phyloP scores from a whole-genome alignment of 306 rosid genomes.

The Nissolia schottii region DNA sequence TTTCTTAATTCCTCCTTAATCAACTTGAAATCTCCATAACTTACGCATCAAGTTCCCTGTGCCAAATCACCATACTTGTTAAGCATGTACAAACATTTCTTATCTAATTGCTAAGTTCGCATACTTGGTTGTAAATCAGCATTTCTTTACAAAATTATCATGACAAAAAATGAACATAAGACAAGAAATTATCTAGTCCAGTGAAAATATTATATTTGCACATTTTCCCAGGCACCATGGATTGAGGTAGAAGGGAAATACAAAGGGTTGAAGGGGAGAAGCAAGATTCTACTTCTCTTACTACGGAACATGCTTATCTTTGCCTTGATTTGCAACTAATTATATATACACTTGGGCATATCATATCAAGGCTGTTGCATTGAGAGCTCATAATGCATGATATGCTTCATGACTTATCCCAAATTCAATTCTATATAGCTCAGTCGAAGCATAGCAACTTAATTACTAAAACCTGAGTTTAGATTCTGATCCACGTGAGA shows the following conservation, averaged over 20 bases:
- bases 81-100: too few species aligned
- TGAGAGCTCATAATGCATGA: not conserved
- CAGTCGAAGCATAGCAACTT: not conserved
- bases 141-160: too few species aligned
- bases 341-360: not conserved
- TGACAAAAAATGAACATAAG: too few species aligned
- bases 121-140: too few species aligned
- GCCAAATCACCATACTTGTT: too few species aligned
- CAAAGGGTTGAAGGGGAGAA: not conserved
- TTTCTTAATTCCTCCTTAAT: too few species aligned
- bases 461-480: constrained; percentile 4
- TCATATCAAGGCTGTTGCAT: not conserved
- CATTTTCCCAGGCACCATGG: not conserved
- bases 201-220: not conserved
- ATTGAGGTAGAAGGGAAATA: not conserved
- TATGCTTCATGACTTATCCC: constrained; percentile 2
- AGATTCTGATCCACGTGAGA: not conserved
- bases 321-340: not conserved
- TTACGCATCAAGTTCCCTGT: too few species aligned
- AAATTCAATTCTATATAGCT: constrained; percentile 1
- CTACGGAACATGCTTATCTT: not conserved
- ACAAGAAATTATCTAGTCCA: too few species aligned
- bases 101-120: too few species aligned
- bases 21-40: too few species aligned
- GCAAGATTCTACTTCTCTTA: not conserved